phyloP scores from a whole-genome alignment of 352 stramenopile genomes.

The Phytophthora melonis region DNA sequence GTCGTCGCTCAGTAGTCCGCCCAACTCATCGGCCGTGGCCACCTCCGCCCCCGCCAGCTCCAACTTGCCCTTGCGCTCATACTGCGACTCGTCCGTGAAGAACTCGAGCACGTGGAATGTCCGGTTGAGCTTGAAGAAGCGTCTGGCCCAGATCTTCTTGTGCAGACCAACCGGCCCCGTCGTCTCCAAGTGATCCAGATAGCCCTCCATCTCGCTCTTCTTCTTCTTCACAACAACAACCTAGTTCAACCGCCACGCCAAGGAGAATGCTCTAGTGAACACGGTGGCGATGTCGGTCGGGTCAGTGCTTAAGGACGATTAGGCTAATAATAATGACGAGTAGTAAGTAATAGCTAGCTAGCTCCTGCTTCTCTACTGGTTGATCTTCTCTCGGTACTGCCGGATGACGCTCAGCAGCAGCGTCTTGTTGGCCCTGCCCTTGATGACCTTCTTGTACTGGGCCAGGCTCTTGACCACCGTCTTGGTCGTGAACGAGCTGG shows the following conservation, averaged over 20 bases:
- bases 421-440: constrained; percentile 58
- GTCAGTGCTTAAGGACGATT: no score
- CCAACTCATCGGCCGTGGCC: constrained; percentile 65
- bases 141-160: constrained; percentile 55
- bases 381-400: constrained; percentile 48
- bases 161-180: constrained; percentile 33
- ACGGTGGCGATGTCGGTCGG: no score
- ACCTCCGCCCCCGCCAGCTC: constrained; percentile 54
- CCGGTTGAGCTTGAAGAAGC: constrained; percentile 59
- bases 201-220: constrained; percentile 56
- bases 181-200: constrained; percentile 63
- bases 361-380: constrained; percentile 1
- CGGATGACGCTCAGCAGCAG: constrained; percentile 50
- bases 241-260: background rate
- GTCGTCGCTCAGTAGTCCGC: constrained; percentile 40
- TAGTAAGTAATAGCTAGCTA: no score
- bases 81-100: constrained; percentile 58
- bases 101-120: constrained; percentile 68
- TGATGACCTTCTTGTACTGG: constrained; percentile 40
- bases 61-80: constrained; percentile 51
- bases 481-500: constrained; percentile 58
- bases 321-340: no score
- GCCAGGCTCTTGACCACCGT: constrained; percentile 40
- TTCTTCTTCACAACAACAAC: background rate
- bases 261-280: background rate